Evolutionary conservation across 2,329 filamentous ascomycete species (phyloP).

Genomic region (Cordyceps cateniannulata): DNA sequence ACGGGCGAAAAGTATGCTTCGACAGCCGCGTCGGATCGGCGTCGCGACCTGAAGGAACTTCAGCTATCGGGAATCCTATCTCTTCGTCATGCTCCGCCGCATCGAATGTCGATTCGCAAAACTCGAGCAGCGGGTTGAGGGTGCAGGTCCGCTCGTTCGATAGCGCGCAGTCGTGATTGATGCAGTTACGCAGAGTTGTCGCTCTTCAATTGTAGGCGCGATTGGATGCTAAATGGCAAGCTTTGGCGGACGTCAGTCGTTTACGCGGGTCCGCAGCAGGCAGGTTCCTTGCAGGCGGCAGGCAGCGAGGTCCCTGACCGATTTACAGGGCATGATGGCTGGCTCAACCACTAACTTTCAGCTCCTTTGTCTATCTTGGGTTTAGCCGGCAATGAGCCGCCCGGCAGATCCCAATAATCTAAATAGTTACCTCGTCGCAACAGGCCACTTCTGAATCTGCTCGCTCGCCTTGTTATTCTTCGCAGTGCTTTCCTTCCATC

Average conservation of each 20-base stretch:
- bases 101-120: not conserved
- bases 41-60: conserved; percentile 3
- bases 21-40: conserved; percentile 1
- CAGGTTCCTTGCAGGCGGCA: not conserved
- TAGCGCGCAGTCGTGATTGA: not conserved
- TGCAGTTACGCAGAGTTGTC: not conserved
- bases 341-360: not conserved
- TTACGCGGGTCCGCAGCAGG: conserved; percentile 7
- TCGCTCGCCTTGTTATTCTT: not conserved
- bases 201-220: conserved; percentile 3
- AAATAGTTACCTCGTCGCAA: too few relatives aligned
- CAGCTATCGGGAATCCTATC: conserved; percentile 10
- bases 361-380: not conserved
- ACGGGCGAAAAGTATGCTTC: not conserved
- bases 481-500: not conserved
- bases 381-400: conserved; percentile 15
- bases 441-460: not conserved
- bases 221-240: not conserved
- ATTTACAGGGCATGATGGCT: not conserved
- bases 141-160: not conserved
- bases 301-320: not conserved
- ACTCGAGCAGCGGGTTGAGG: not conserved
- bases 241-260: conserved; percentile 7
- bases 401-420: not conserved
- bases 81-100: conserved; percentile 7